Evolutionary conservation across 108 stramenopile genomes (phyloP).

Genomic region (Skeletonema menzelii): DNA sequence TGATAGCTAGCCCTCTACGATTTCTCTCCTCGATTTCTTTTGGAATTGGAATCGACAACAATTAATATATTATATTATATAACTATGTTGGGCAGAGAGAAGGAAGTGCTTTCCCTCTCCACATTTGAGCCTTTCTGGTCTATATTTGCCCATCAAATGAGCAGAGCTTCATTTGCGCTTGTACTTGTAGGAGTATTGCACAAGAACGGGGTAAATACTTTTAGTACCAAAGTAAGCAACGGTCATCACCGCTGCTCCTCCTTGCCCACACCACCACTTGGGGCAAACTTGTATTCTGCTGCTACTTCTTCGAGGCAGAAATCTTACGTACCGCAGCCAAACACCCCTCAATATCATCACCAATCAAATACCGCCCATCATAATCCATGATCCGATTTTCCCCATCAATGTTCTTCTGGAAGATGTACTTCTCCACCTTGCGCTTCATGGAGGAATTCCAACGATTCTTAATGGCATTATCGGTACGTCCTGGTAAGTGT

Average conservation of each 20-base stretch:
- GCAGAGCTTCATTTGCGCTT: no score
- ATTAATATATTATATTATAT: no score
- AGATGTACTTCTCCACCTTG: conserved; percentile 83
- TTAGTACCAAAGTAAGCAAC: no score
- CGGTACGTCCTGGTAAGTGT: conserved; percentile 87
- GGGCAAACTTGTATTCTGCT: background rate
- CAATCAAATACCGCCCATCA: conserved; percentile 60
- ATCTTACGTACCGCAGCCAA: conserved; percentile 41
- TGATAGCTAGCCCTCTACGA: no score
- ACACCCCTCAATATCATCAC: conserved; percentile 77
- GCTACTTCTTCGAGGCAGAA: background rate
- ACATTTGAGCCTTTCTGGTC: no score
- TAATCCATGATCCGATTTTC: conserved; percentile 40
- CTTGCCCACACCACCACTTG: background rate
- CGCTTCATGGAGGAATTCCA: conserved; percentile 96
- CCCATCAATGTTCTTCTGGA: conserved; percentile 45
- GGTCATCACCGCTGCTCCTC: background rate
- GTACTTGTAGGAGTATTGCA: no score
- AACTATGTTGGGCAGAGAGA: no score
- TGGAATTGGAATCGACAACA: no score
- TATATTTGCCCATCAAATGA: no score
- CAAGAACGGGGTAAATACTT: no score
- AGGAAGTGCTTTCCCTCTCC: no score
- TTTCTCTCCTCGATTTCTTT: no score
- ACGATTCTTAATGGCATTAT: conserved; percentile 98